Evolutionary conservation across 495 filamentous ascomycete species (phyloP).

Genomic region (Penicillium diatomitis): DNA sequence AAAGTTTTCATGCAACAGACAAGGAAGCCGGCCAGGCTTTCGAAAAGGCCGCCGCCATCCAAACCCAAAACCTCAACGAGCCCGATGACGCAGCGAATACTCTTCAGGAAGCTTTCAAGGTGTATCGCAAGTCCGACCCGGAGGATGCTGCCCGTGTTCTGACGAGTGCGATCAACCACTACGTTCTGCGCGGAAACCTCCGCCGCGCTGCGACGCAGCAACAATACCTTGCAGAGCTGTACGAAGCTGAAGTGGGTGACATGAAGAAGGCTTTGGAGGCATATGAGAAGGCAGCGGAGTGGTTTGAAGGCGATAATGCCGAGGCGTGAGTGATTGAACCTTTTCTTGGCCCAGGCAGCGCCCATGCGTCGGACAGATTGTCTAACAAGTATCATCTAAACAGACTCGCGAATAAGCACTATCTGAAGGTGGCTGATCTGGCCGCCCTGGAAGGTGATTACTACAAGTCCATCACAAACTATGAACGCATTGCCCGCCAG

Average conservation of each 20-base stretch:
- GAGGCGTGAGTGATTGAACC: conserved; percentile 51
- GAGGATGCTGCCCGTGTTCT: conserved; percentile 70
- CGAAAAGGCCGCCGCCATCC: conserved; percentile 68
- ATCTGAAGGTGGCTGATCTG: conserved; percentile 80
- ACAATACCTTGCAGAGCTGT: conserved; percentile 74
- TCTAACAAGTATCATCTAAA: conserved; percentile 1
- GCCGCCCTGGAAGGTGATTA: conserved; percentile 73
- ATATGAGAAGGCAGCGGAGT: conserved; percentile 73
- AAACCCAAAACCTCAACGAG: conserved; percentile 69
- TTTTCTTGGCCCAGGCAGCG: neutral
- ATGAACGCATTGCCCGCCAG: conserved; percentile 66
- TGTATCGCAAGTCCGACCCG: conserved; percentile 72
- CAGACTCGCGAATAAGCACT: conserved; percentile 82
- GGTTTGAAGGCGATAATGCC: conserved; percentile 84
- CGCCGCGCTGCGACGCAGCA: conserved; percentile 80
- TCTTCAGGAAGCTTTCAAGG: conserved; percentile 70
- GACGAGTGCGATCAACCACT: conserved; percentile 65
- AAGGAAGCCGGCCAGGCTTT: conserved; percentile 74
- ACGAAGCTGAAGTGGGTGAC: conserved; percentile 71
- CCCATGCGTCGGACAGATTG: too few species aligned
- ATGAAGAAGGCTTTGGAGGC: conserved; percentile 63
- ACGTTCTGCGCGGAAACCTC: conserved; percentile 76
- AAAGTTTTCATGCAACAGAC: conserved; percentile 32
- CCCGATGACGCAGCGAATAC: conserved; percentile 82
- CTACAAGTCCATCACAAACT: conserved; percentile 67